Base-by-base conservation (phyloP, 2,329 filamentous ascomycete genomes). In the Xylogone sp. region DNA sequence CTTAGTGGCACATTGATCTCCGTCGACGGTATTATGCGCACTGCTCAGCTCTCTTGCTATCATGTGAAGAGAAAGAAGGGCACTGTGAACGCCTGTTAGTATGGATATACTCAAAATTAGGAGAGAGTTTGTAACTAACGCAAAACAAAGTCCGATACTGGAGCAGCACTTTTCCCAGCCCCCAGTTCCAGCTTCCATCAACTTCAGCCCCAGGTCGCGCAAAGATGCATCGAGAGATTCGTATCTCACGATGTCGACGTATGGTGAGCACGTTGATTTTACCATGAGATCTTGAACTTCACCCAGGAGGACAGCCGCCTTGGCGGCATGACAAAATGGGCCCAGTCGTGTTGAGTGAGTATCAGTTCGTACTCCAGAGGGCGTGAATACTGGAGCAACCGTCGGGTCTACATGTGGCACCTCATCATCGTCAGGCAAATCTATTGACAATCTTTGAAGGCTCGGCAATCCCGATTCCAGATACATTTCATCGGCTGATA, bases 121-220 rank as follows among this genome's bases (percentile, higher is more conserved):
- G 2, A 9, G 7, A 7, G 20, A 19, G 3, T 2, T 34, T 9
- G 16, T 20, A 13, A 24, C 45, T 12, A 44, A 56, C 58, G 55
- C 58, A 13, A 60, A 45, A 43, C 51, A 53, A 13, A 60, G 50
- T 22, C 56, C 58, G 18, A 60, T 60, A 12, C 54, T 51, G 18
- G 51, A 56, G 44, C 58, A 60, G 31, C 58, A 60, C 52, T 58
- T 55, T 45, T 60, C 58, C 58, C 58, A 60, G 2, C 58, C 56
- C 46, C 58, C 56, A 8, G 58, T 50, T 29, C 55, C 58, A 45
- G 53, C 49, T 18, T 58, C 43, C 12, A 56, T 42, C 10, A 60
- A 52, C 10, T 42, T 44, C 49, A 55, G 53, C 3, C 54, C 56
- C 8, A 58, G 45, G 12, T 21, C 43, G 31, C 50, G 56, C 10